Percentiles rank a stretch among this genome's conserved stretches.
Evolutionary conservation across 2,329 filamentous ascomycete species (phyloP).

Genomic region (Sarocladium brachiariae): DNA sequence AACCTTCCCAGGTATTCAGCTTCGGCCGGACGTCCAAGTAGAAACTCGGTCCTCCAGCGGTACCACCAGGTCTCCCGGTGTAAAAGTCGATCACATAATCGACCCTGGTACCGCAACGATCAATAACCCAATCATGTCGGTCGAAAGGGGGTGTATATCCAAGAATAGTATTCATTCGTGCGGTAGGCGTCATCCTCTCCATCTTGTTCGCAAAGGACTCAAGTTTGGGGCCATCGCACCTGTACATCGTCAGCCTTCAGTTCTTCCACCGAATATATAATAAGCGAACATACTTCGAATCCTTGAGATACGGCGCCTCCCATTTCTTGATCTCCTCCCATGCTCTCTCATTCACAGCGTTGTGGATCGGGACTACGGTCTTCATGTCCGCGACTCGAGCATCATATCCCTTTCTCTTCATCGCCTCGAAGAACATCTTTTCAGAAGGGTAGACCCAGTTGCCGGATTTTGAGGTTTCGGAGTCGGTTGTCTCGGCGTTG

Average conservation of each 20-base stretch:
- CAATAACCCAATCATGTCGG: slow-evolving; percentile 93
- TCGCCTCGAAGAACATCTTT: slow-evolving; percentile 96
- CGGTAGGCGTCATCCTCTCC: slow-evolving; percentile 68
- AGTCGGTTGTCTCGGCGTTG: slow-evolving; percentile 69
- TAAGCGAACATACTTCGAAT: slow-evolving; percentile 41
- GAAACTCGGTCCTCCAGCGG: slow-evolving; percentile 41
- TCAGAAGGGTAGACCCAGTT: slow-evolving; percentile 98
- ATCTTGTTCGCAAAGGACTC: slow-evolving; percentile 75
- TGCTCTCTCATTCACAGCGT: slow-evolving; percentile 94
- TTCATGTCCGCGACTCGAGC: slow-evolving; percentile 70
- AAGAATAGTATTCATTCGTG: slow-evolving; percentile 71
- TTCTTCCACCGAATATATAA: background rate
- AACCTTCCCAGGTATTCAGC: slow-evolving; percentile 60
- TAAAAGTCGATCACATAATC: slow-evolving; percentile 99
- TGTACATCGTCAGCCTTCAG: slow-evolving; percentile 16
- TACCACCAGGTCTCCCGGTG: slow-evolving; percentile 51
- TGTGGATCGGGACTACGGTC: slow-evolving; percentile 93
- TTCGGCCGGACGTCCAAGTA: slow-evolving; percentile 64
- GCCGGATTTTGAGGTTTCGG: slow-evolving; percentile 63
- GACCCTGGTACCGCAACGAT: slow-evolving; percentile 75
- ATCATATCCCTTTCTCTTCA: slow-evolving; percentile 82
- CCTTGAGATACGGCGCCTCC: slow-evolving; percentile 63
- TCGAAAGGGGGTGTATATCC: slow-evolving; percentile 94
- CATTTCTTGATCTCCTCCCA: slow-evolving; percentile 89
- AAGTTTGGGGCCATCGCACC: slow-evolving; percentile 69